Conservation (phyloP, 306 rosid species). For the Boehmeria nivea region DNA sequence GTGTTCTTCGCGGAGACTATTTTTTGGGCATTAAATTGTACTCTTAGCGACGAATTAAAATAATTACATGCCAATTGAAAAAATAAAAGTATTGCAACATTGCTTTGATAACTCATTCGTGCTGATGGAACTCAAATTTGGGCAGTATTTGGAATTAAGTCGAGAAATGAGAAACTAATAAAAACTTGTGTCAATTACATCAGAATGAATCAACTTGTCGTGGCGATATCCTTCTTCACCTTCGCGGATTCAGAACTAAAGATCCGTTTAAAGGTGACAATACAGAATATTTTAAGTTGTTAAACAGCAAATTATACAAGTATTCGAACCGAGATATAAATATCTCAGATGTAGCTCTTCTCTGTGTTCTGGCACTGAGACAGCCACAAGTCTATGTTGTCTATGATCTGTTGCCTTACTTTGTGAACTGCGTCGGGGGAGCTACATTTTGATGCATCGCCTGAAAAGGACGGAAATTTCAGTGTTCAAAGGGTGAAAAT, state of each 20-base stretch:
- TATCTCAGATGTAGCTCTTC: slow-evolving; percentile 24
- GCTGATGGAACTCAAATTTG: too few species aligned
- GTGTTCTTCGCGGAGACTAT: neutral
- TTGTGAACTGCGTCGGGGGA: slow-evolving; percentile 72
- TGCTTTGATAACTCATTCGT: too few species aligned
- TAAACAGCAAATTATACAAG: neutral
- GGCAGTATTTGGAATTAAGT: too few species aligned
- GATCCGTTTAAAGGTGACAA: neutral
- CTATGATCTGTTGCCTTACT: slow-evolving; percentile 71
- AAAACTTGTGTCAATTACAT: too few species aligned
- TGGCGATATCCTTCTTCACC: slow-evolving; percentile 1
- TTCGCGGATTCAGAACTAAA: neutral
- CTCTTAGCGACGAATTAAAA: neutral
- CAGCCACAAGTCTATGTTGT: slow-evolving; percentile 74
- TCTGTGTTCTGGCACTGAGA: slow-evolving; percentile 48
- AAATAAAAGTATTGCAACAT: too few species aligned
- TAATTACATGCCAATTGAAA: slow-evolving; percentile 1
- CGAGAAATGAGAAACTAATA: too few species aligned
- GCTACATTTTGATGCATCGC: slow-evolving; percentile 65
- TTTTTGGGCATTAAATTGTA: slow-evolving; percentile 1
- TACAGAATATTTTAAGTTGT: neutral
- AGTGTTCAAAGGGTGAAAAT: neutral
- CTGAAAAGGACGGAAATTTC: slow-evolving; percentile 33
- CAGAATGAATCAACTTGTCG: too few species aligned
- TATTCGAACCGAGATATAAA: neutral